Evolutionary conservation across 2,329 filamentous ascomycete genomes (phyloP).

Genomic region (Tolypocladium amazonense): DNA sequence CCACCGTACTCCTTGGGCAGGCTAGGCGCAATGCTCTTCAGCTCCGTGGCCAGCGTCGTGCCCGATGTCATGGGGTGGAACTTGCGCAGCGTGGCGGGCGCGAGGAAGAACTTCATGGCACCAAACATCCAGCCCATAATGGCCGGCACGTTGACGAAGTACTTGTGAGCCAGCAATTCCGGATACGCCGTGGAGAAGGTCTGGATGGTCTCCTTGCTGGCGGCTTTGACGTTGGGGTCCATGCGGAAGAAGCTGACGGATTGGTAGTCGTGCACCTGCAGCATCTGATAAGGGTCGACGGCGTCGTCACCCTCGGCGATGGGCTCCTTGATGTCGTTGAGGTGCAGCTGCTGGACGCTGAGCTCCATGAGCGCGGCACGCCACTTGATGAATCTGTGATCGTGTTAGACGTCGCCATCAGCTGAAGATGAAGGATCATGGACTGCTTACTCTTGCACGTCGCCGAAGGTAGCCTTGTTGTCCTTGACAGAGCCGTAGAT

Average conservation of each 20-base stretch:
- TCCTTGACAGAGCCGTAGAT: constrained; percentile 84
- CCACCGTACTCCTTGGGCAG: constrained; percentile 76
- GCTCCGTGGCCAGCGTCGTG: constrained; percentile 51
- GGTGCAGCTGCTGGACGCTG: constrained; percentile 62
- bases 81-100: constrained; percentile 64
- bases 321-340: constrained; percentile 55
- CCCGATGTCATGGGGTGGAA: constrained; percentile 73
- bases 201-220: constrained; percentile 71
- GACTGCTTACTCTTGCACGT: constrained; percentile 60
- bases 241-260: constrained; percentile 78
- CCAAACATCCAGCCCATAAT: constrained; percentile 84
- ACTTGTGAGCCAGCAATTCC: constrained; percentile 76
- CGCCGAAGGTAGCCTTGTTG: constrained; percentile 72
- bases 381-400: constrained; percentile 72
- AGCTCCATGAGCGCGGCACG: constrained; percentile 85
- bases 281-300: constrained; percentile 78
- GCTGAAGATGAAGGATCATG: not conserved
- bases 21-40: constrained; percentile 46
- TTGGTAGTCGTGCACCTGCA: constrained; percentile 90
- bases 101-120: constrained; percentile 65
- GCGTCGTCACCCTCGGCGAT: constrained; percentile 63
- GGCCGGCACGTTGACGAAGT: constrained; percentile 86
- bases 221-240: constrained; percentile 64
- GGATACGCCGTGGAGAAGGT: constrained; percentile 77
- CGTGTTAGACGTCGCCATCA: not conserved